Percentiles rank a stretch among this genome's conserved stretches.
These are phyloP conservation scores for Phytopythium aichiense DNA, from an alignment of 352 stramenopile genomes.

Conservation along the genomic window DNA sequence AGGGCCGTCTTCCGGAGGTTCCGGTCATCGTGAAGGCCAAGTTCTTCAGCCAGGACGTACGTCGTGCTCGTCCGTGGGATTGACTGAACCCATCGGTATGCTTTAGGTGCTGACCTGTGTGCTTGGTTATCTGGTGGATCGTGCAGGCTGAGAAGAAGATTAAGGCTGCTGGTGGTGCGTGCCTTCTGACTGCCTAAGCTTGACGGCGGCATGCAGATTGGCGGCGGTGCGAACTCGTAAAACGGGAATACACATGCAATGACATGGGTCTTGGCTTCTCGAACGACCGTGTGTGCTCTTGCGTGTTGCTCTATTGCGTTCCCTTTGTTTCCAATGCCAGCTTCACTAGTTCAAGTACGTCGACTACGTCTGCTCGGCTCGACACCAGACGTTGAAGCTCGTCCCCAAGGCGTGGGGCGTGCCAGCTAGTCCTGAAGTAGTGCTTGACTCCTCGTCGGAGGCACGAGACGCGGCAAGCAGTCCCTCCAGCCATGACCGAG, in stretches of 20 bases:
- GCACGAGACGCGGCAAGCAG: conserved; percentile 35
- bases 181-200: conserved; percentile 96
- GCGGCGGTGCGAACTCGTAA: conserved; percentile 67
- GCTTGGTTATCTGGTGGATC: not conserved
- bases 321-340: not conserved
- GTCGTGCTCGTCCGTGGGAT: not conserved
- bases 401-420: conserved; percentile 21
- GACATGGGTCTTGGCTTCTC: conserved; percentile 28
- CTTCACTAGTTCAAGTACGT: not conserved
- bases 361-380: not conserved
- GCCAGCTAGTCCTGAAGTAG: conserved; percentile 22
- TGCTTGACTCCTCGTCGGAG: conserved; percentile 8
- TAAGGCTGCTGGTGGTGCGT: conserved; percentile 97
- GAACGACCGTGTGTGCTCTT: conserved; percentile 4
- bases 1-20: conserved; percentile 95
- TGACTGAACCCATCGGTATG: not conserved
- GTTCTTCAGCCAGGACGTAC: conserved; percentile 95
- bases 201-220: conserved; percentile 32
- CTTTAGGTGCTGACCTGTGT: not conserved
- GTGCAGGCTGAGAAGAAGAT: conserved; percentile 99
- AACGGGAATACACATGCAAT: conserved; percentile 70
- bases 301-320: not conserved
- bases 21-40: conserved; percentile 99
- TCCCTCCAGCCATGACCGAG: conserved; percentile 29
- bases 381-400: conserved; percentile 11